phyloP scores from a whole-genome alignment of 2,329 filamentous ascomycete species.

The Cercospora sojina region DNA sequence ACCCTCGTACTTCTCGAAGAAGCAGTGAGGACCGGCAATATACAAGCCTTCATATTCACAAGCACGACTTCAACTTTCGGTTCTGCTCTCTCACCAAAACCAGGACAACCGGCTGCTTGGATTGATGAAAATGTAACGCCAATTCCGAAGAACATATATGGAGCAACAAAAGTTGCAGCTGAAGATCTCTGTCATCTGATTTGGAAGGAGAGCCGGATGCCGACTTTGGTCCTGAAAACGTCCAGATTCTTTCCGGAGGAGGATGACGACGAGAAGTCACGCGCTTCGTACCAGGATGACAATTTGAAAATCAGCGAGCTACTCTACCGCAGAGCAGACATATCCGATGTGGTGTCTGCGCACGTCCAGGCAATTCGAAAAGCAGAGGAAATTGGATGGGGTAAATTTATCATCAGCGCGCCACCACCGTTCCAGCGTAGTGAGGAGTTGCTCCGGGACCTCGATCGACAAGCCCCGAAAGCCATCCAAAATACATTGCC shows the following conservation, averaged over 20 bases:
- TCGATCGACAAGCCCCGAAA: conserved; percentile 6
- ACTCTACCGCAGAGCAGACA: conserved; percentile 23
- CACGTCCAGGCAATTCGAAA: conserved; percentile 22
- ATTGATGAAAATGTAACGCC: conserved; percentile 24
- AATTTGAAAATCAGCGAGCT: conserved; percentile 28
- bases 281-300: conserved; percentile 19
- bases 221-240: conserved; percentile 48
- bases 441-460: conserved; percentile 1
- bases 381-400: conserved; percentile 20
- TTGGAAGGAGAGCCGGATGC: conserved; percentile 43
- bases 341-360: conserved; percentile 21
- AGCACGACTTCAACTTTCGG: conserved; percentile 28
- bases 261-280: conserved; percentile 20
- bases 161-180: conserved; percentile 51
- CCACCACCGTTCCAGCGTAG: conserved; percentile 21
- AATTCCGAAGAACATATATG: conserved; percentile 34
- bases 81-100: conserved; percentile 21
- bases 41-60: conserved; percentile 26
- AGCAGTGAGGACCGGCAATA: conserved; percentile 9
- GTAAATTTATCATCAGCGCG: conserved; percentile 25
- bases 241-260: conserved; percentile 45
- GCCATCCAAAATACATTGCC: conserved; percentile 10
- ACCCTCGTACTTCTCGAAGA: conserved; percentile 26
- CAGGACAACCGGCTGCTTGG: conserved; percentile 27
- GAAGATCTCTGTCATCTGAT: conserved; percentile 51